phyloP scores from a whole-genome alignment of 306 rosid species.

The Gleditsia sinensis region DNA sequence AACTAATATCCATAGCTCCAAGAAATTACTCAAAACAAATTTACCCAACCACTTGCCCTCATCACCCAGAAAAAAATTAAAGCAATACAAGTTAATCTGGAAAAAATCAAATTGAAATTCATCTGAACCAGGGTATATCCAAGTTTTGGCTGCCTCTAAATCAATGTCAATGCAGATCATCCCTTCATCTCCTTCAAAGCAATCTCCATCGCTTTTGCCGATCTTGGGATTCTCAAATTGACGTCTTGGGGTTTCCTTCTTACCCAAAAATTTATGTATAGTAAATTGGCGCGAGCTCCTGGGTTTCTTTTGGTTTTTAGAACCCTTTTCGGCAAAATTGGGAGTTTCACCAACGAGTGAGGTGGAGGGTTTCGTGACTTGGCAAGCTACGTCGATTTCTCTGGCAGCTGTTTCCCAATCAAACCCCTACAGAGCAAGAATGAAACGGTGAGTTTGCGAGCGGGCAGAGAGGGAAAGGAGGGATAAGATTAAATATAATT shows the following conservation, averaged over 20 bases:
- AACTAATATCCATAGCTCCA: not conserved
- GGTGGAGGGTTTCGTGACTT: slow-evolving; percentile 15
- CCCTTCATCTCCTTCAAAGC: not conserved
- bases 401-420: slow-evolving; percentile 90
- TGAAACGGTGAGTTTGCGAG: slow-evolving; percentile 7
- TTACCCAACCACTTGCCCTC: not conserved
- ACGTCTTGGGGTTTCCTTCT: slow-evolving; percentile 34
- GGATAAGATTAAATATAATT: not conserved
- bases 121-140: slow-evolving; percentile 85
- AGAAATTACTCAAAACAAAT: not conserved
- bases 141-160: slow-evolving; percentile 75
- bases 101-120: not conserved
- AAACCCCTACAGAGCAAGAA: slow-evolving; percentile 48
- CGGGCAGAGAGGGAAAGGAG: not conserved
- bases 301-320: slow-evolving; percentile 32
- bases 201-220: not conserved
- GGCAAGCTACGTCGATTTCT: slow-evolving; percentile 62
- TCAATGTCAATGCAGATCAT: slow-evolving; percentile 52
- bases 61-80: not conserved
- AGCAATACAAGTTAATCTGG: not conserved
- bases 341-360: not conserved
- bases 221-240: slow-evolving; percentile 19
- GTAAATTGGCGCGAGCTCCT: slow-evolving; percentile 57
- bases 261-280: slow-evolving; percentile 53
- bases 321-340: not conserved